Conservation (phyloP, 2,329 filamentous ascomycete genomes). For the Phialophora tarda region DNA sequence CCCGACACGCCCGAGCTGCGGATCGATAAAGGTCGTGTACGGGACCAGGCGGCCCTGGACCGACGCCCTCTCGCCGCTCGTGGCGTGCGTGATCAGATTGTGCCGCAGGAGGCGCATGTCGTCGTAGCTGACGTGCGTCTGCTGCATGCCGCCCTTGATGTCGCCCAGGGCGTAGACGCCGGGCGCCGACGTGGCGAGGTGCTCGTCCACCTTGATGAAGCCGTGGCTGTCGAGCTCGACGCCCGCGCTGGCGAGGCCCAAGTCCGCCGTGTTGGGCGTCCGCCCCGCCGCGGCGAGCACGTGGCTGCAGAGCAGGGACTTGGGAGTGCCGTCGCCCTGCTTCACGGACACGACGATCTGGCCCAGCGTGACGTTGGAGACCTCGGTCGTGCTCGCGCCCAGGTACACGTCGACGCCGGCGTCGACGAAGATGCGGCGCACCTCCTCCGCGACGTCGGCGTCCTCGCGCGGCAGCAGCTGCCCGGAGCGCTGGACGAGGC, state of each 20-base stretch:
- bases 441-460: slow-evolving; percentile 52
- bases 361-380: slow-evolving; percentile 41
- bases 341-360: slow-evolving; percentile 34
- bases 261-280: slow-evolving; percentile 55
- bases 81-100: slow-evolving; percentile 49
- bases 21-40: slow-evolving; percentile 61
- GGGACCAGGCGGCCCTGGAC: slow-evolving; percentile 49
- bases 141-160: slow-evolving; percentile 59
- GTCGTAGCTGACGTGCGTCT: slow-evolving; percentile 64
- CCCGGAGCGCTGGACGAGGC: slow-evolving; percentile 53
- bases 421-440: slow-evolving; percentile 53
- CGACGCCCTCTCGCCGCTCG: slow-evolving; percentile 36
- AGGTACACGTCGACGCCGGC: slow-evolving; percentile 56
- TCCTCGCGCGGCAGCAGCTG: slow-evolving; percentile 57
- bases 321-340: slow-evolving; percentile 36
- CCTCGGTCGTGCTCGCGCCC: slow-evolving; percentile 42
- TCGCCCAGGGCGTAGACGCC: slow-evolving; percentile 59
- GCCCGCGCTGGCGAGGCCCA: slow-evolving; percentile 52
- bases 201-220: slow-evolving; percentile 53
- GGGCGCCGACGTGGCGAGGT: slow-evolving; percentile 52
- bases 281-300: slow-evolving; percentile 59
- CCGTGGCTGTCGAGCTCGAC: slow-evolving; percentile 51
- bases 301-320: slow-evolving; percentile 50
- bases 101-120: slow-evolving; percentile 59
- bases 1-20: slow-evolving; percentile 60